Evolutionary conservation across 805 yeast species (phyloP), one percentile per base, ranked within the genome.

Genomic region (Candida arabinofermentans): DNA sequence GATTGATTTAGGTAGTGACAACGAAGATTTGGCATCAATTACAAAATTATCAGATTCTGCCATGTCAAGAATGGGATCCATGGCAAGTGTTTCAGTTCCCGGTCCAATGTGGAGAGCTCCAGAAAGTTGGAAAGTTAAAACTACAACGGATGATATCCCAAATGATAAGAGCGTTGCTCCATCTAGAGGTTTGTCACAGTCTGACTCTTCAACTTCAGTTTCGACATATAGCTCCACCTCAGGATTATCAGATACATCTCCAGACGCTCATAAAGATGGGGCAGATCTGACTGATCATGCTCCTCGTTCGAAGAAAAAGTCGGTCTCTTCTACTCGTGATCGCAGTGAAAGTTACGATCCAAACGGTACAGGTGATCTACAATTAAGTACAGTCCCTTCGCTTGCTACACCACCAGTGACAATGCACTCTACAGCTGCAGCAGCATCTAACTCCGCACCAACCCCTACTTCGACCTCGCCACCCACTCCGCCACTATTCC

Each of bases 71-170:
- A 41, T 53, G 36, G 54, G 47, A n/a, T 57, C 62, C 3, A 43
- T 44, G 22, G 40, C 42, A 4, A 57, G 59, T 24, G 36, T 47
- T n/a, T 17, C 42, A 13, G 30, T 44, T 10, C 44, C 41, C 16
- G 46, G 51, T 30, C 39, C 54, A 4, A 39, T 42, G 18, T 78
- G 83, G 83, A 63, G 61, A 21, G 76, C 83, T 5, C 83, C 83
- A 2, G 81, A 77, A 41, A 71, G 77, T 46, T 78, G 83, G 83
- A 80, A 77, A 50, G 81, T 77, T 8, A 75, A 72, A 46, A 43
- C 46, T 27, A 54, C 56, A 8, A 42, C 30, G 16, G 49, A 46
- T 12, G 54, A 45, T 35, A 21, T 33, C 13, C 8, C 35, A 7
- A 35, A 34, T 13, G 14, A 40, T 21, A 40, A 34, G 19, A 10